phyloP scores from a whole-genome alignment of 805 yeast genomes.

The Yamadazyma tumulicola region DNA sequence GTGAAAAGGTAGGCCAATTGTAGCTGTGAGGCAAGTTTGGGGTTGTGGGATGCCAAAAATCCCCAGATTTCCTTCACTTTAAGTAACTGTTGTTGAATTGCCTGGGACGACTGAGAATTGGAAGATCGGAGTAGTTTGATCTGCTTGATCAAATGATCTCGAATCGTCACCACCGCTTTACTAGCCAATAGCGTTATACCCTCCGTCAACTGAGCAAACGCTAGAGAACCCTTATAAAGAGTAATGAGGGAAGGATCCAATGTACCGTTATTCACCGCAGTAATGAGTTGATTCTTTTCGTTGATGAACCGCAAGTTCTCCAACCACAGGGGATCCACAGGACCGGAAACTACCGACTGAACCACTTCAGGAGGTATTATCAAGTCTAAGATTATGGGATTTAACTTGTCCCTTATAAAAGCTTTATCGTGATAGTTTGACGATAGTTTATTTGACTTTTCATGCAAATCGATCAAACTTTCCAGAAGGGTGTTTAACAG shows the following conservation, averaged over 20 bases:
- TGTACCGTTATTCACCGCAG: constrained; percentile 11
- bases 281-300: constrained; percentile 57
- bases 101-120: constrained; percentile 61
- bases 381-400: constrained; percentile 74
- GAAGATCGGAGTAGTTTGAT: constrained; percentile 62
- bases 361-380: constrained; percentile 73
- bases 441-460: constrained; percentile 30
- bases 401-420: constrained; percentile 41
- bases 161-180: constrained; percentile 71
- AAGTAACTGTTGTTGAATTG: constrained; percentile 63
- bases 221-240: constrained; percentile 13
- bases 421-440: constrained; percentile 25
- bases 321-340: constrained; percentile 59
- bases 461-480: constrained; percentile 29
- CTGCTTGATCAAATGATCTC: constrained; percentile 61
- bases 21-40: constrained; percentile 66
- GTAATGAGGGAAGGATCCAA: constrained; percentile 8
- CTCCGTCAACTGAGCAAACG: constrained; percentile 26
- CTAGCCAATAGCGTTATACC: constrained; percentile 50
- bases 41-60: constrained; percentile 54
- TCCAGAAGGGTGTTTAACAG: constrained; percentile 39
- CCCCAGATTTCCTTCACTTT: constrained; percentile 58
- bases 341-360: constrained; percentile 53
- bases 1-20: constrained; percentile 80
- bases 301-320: constrained; percentile 56